Base-by-base conservation (phyloP, 2,329 filamentous ascomycete species). In the Colletotrichum limetticola region DNA sequence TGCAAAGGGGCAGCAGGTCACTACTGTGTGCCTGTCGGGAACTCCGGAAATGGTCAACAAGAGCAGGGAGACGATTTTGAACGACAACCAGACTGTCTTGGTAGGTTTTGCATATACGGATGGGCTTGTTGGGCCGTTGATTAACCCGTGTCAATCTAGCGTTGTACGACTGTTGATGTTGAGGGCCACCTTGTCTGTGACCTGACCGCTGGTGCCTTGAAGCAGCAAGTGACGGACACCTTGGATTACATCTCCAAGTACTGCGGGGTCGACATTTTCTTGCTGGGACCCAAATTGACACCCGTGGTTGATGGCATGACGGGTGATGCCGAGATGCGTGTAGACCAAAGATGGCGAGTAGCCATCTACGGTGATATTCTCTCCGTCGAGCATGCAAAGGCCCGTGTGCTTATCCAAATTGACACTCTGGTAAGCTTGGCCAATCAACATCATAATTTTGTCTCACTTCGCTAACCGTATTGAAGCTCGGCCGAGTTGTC, bases 361-460 rank as follows among this genome's bases (percentile, higher is more conserved):
- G 94, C 95, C 78, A 97, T 99, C 76, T 99, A 97, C 79, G 96
- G 97, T 67, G 97, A 99, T 81, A 93, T 97, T 83, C 91, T 98
- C 85, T 98, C 95, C 76, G 93, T 95, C 32, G 97, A 99, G 83
- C 96, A 98, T 83, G 97, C 97, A 68, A 99, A 99, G 88, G 98
- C 96, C 22, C 91, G 97, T 76, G 92, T 98, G 53, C 86, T 99
- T 82, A 97, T 98, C 82, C 97, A 98, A 88, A 98, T 99, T 80
- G 97, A 99, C 82, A 94, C 95, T 83, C 91, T 97, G 85, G 94
- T 97, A 89, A 73, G 74, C 61, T 35, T 24, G 32, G 32, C 30
- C 32, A 71, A 61, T 55, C 49, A 19, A 7, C n/a, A 14, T 35
- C 32, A 26, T 32, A 30, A 19, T 28, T 32, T 6, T 59, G 46